These are phyloP conservation scores for Mortierella sp. DNA, from an alignment of 371 early-diverging fungal species.

Conservation along the genomic window DNA sequence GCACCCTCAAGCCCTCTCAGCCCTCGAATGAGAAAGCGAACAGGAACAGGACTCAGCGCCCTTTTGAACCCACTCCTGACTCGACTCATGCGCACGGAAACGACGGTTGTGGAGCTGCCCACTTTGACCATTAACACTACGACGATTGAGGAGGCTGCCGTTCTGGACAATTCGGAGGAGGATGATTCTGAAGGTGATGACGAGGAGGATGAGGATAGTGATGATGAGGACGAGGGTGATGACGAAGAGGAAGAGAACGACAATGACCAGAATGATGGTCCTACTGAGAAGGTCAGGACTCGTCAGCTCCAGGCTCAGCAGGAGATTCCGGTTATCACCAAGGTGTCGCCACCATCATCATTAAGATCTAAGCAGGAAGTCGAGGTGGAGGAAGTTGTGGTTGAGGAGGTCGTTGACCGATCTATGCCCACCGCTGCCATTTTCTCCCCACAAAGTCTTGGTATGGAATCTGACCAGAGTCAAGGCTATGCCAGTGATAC, in stretches of 20 bases:
- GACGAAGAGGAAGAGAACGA: background rate
- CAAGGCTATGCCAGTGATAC: background rate
- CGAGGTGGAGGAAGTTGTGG: constrained; percentile 2
- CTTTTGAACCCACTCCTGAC: constrained; percentile 36
- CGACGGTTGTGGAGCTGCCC: constrained; percentile 43
- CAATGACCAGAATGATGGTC: background rate
- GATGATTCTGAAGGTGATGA: constrained; percentile 23
- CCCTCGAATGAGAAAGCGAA: constrained; percentile 31
- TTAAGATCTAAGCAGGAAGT: background rate
- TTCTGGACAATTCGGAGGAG: constrained; percentile 15
- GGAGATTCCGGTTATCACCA: background rate
- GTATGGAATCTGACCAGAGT: background rate
- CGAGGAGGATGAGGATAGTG: constrained; percentile 34
- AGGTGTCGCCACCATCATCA: background rate
- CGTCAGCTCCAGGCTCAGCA: background rate
- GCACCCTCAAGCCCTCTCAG: constrained; percentile 31
- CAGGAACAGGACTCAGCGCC: constrained; percentile 47
- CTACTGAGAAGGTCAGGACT: background rate
- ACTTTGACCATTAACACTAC: constrained; percentile 51
- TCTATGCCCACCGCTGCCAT: constrained; percentile 13
- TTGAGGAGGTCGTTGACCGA: constrained; percentile 17
- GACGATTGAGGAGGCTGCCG: constrained; percentile 36
- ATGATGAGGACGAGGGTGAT: constrained; percentile 16
- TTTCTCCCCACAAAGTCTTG: background rate
- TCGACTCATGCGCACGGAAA: constrained; percentile 35